Base-by-base conservation (phyloP, 1,284 basidiomycete genomes). In the Pascua guehoae region DNA sequence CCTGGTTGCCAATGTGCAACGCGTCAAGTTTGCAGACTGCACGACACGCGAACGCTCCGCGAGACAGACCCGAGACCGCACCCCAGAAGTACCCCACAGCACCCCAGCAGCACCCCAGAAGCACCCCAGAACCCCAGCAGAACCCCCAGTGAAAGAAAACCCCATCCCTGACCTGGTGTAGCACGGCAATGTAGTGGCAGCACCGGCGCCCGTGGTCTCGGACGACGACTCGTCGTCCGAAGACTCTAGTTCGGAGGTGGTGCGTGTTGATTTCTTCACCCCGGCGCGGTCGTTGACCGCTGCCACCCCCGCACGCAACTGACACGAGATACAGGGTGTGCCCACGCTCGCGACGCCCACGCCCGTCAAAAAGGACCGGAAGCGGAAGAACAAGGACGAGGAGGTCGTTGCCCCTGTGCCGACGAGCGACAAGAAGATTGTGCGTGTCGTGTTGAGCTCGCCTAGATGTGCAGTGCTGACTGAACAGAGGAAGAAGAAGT, bases 291-390 rank as follows among this genome's bases (percentile, higher is more conserved):
- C 12, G 38, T 43, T 17, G 16, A 17, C 24, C 15, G 17, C 52
- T n/a, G 52, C 45, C n/a, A n/a, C n/a, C 9, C 5, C 45, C 24
- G 10, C 45, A 37, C 24, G n/a, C 44, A 49, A 43, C 57, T 32
- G 41, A 58, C 43, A 32, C 51, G 51, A 60, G 12, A 50, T 58
- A 41, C 53, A 63, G 16, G 56, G 62, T 49, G 49, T 51, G 38
- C 58, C 63, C 15, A 52, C 57, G 32, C 54, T 61, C n/a, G 51
- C 62, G 36, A 50, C 59, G 15, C 54, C 64, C n/a, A 54, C 59
- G 11, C 47, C 58, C 24, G 44, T 47, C 39, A 57, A 68, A 47
- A 69, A 68, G 61, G 67, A 66, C 57, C 67, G 65, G 58, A 69
- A 72, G 66, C 63, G 58, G 63, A 67, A 66, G 47, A 45, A 49